Base-by-base conservation (phyloP, 2,329 filamentous ascomycete species). In the Rhinocladiella similis region DNA sequence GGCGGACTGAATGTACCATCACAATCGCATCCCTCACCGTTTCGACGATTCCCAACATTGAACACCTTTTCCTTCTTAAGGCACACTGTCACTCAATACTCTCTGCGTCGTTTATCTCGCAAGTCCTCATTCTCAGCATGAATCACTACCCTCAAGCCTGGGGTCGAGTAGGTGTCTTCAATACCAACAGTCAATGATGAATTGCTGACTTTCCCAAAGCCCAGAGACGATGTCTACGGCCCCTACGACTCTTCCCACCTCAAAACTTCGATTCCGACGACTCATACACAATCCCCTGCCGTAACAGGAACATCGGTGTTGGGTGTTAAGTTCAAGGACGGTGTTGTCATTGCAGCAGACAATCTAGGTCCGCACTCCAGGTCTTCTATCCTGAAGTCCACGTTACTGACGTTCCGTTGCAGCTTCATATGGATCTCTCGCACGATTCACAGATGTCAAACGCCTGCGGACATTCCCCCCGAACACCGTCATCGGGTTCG, bases 401-500 rank as follows among this genome's bases (percentile, higher is more conserved):
- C 13, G 16, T 33, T 18, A 53, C 33, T 59, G 53, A 56, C 54
- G 39, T 27, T 18, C 16, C 36, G 29, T 19, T 48, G 49, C 69
- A 96, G 94, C 94, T 66, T 99, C 94, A 56, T 99, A 99, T 76
- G 94, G 94, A 73, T 97, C 94, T 55, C 89, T 93, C 65, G 93
- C 94, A 59, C 91, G 94, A 71, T 99, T 97, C 83, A 92, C 90
- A 69, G 89, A 97, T 74, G 91, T 97, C 72, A 95, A 97, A 79
- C 92, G 94, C 71, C 87, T 99, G 65, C 91, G 91, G 68, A 83
- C 86, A 67, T 97, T 97, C 76, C 90, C 91, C 76, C 82, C 86
- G 64, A 85, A 87, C 63, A 87, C 91, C 27, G 84, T 97, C 59
- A 82, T 99, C 70, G 94, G 94, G 68, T 96, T 97, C 77, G 91